Evolutionary conservation across 1,139 yeast genomes (phyloP), one percentile per base, ranked within the genome.

Genomic region (Suhomyces bokatorum): DNA sequence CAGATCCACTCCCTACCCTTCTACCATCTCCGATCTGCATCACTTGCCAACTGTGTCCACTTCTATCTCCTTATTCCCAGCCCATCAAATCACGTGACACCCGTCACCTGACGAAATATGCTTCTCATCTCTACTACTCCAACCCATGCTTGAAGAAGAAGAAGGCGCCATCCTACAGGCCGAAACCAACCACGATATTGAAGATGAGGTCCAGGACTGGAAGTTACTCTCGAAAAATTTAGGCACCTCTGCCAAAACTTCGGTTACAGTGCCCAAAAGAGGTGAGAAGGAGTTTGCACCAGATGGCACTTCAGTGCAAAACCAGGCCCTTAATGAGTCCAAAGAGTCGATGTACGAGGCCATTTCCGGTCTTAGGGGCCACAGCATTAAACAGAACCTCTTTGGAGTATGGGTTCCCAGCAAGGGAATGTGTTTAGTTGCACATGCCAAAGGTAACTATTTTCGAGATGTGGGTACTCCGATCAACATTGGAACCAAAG

Each of bases 251-350:
- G 14, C 42, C 13, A 34, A 43, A 10, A 37, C 47, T 2, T 13
- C 43, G 3, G 17, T 51, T 31, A 37, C 56, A 9, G 51, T 62
- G 2, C 65, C 66, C 31, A 59, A 56, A 42, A 64, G 93, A 50
- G 97, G 97, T 2, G 93, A 83, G 48, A 91, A 91, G 62, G 97
- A 88, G 52, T 86, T 83, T 54, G 96, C 83, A 49, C 97, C 96
- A 0, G 93, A 85, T 62, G 89, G 91, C 0, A 84, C 95, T 0
- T 59, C 63, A 3, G 69, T 77, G 20, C 97, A 91, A 62, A 60
- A 58, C 2, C 56, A 64, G 6, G 69, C 75, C 15, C 68, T 91
- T 6, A 66, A 68, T 9, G 75, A 73, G 30, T 82, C 95, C 9
- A 70, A 87, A 42, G 64, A 77, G 20, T 81, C 87, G 26, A 90